Percentiles rank a stretch among this genome's conserved stretches.
Evolutionary conservation across 140 eudicot species (phyloP).

Genomic region (Flaveria floridana): DNA sequence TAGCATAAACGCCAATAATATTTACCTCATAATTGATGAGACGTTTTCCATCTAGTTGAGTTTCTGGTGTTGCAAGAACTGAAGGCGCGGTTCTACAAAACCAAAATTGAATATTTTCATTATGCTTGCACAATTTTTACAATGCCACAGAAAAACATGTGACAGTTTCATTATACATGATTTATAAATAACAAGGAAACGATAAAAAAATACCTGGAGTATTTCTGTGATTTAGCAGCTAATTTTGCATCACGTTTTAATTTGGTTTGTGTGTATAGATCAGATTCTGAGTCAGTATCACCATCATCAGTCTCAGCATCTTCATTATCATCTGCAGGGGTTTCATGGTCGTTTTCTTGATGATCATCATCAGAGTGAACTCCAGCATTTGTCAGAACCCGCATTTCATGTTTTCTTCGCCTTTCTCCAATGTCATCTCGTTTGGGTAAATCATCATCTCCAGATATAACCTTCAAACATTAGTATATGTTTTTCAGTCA

Average conservation of each 20-base stretch:
- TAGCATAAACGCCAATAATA: not conserved
- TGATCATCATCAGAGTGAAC: conserved; percentile 48
- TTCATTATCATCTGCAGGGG: conserved; percentile 39
- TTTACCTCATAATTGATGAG: conserved; percentile 62
- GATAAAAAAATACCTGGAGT: conserved; percentile 52
- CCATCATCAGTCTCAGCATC: conserved; percentile 34
- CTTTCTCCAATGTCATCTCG: conserved; percentile 95
- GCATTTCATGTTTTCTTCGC: conserved; percentile 80
- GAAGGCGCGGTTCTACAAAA: conserved; percentile 53
- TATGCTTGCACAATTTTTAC: not conserved
- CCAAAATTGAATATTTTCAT: not conserved
- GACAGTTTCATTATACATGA: not conserved
- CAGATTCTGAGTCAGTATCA: conserved; percentile 63
- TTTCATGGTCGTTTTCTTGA: conserved; percentile 36
- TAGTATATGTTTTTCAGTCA: not conserved
- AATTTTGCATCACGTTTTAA: conserved; percentile 53
- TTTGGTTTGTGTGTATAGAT: conserved; percentile 62
- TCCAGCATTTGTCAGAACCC: conserved; percentile 83
- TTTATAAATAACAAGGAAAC: not conserved
- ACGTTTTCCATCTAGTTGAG: conserved; percentile 70
- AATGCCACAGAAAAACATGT: not conserved
- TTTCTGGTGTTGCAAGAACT: conserved; percentile 53
- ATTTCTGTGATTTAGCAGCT: conserved; percentile 61
- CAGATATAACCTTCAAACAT: conserved; percentile 60
- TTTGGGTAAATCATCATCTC: conserved; percentile 91